Evolutionary conservation across 1,139 yeast species (phyloP).

Genomic region (Candida sp.): DNA sequence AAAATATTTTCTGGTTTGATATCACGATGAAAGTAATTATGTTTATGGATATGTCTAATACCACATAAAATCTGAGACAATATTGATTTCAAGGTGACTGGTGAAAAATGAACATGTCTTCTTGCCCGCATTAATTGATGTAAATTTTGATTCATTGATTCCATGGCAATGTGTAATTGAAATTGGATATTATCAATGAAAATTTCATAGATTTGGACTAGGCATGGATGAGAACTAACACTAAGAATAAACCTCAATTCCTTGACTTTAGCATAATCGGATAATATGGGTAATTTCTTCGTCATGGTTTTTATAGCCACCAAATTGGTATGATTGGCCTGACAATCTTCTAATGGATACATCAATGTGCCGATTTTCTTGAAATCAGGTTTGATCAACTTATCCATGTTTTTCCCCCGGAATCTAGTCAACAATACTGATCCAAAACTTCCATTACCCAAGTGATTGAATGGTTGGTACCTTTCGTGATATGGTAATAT

Average conservation of each 20-base stretch:
- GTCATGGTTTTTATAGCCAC: slow-evolving; percentile 89
- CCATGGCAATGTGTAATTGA: slow-evolving; percentile 83
- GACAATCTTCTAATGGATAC: slow-evolving; percentile 37
- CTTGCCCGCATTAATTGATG: slow-evolving; percentile 68
- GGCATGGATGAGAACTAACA: slow-evolving; percentile 67
- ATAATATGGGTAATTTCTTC: slow-evolving; percentile 42
- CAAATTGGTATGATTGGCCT: slow-evolving; percentile 29
- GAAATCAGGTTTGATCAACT: slow-evolving; percentile 10
- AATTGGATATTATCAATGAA: slow-evolving; percentile 61
- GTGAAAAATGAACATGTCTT: slow-evolving; percentile 48
- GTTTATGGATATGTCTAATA: slow-evolving; percentile 74
- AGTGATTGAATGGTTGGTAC: slow-evolving; percentile 48
- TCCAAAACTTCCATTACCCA: slow-evolving; percentile 84
- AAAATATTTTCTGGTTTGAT: slow-evolving; percentile 77
- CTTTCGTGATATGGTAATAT: slow-evolving; percentile 38
- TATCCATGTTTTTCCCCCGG: slow-evolving; percentile 10
- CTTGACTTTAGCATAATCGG: slow-evolving; percentile 63
- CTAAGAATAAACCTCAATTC: slow-evolving; percentile 72
- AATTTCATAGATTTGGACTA: slow-evolving; percentile 74
- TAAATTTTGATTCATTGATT: slow-evolving; percentile 78
- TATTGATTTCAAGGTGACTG: slow-evolving; percentile 60
- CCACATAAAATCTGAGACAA: slow-evolving; percentile 72
- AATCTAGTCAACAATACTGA: slow-evolving; percentile 61
- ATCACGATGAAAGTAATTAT: slow-evolving; percentile 83
- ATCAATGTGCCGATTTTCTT: slow-evolving; percentile 42